Percentiles rank a stretch among this genome's conserved stretches.
Evolutionary conservation across 2,329 filamentous ascomycete genomes (phyloP).

Genomic region (Didymella segeticola): DNA sequence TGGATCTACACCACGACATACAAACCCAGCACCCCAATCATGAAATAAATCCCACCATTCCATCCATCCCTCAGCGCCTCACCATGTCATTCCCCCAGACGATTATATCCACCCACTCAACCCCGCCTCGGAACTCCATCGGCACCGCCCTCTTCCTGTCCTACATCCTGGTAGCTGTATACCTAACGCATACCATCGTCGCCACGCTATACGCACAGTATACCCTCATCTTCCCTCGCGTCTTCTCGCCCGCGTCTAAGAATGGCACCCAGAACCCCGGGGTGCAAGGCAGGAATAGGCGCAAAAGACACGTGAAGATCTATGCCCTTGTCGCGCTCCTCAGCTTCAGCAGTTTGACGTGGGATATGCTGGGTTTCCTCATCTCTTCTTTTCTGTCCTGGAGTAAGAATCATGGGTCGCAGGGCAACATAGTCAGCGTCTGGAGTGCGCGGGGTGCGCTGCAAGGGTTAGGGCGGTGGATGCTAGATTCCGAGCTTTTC

Average conservation of each 20-base stretch:
- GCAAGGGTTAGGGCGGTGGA: constrained; percentile 32
- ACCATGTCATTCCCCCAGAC: neutral
- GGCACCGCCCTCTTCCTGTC: constrained; percentile 40
- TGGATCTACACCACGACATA: neutral
- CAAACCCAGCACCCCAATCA: neutral
- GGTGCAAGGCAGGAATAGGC: constrained; percentile 22
- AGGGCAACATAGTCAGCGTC: neutral
- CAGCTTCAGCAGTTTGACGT: constrained; percentile 38
- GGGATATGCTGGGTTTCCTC: constrained; percentile 43
- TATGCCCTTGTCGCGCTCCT: constrained; percentile 35
- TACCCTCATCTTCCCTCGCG: neutral
- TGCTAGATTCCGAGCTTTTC: constrained; percentile 38
- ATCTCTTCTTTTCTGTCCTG: constrained; percentile 33
- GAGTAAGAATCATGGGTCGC: constrained; percentile 13
- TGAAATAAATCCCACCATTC: neutral
- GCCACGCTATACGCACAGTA: constrained; percentile 32
- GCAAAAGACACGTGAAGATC: constrained; percentile 34
- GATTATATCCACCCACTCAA: too few relatives aligned
- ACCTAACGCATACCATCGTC: constrained; percentile 26
- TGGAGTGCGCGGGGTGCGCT: constrained; percentile 1
- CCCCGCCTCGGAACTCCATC: constrained; percentile 39
- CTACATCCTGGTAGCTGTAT: constrained; percentile 39
- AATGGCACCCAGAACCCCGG: constrained; percentile 5
- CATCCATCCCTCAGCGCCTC: neutral
- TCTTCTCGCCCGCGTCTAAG: neutral